phyloP scores from a whole-genome alignment of 257 asterid genomes.

The Henckelia pumila region DNA sequence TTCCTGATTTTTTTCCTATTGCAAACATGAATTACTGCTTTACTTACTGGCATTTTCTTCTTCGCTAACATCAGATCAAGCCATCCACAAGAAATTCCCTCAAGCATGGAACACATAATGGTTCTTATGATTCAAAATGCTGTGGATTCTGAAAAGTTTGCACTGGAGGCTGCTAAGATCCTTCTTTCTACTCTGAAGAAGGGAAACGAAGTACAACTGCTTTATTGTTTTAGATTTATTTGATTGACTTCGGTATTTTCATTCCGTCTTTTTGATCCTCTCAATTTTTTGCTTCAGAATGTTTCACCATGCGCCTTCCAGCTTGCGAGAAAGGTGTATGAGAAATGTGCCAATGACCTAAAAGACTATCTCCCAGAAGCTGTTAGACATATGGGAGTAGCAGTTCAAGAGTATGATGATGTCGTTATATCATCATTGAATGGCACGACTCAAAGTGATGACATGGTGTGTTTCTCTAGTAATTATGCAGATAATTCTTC shows the following conservation, averaged over 20 bases:
- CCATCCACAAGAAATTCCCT: constrained; percentile 22
- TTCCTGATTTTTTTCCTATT: neutral
- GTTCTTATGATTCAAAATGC: constrained; percentile 17
- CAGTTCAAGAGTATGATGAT: constrained; percentile 29
- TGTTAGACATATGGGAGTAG: constrained; percentile 14
- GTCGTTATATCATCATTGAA: constrained; percentile 24
- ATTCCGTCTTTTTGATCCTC: neutral
- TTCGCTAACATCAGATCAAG: constrained; percentile 17
- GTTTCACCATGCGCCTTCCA: constrained; percentile 25
- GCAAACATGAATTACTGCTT: neutral
- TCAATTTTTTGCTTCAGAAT: constrained; percentile 21
- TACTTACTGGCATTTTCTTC: neutral
- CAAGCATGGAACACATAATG: constrained; percentile 33
- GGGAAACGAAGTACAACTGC: constrained; percentile 29
- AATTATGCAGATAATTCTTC: neutral
- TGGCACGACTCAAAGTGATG: constrained; percentile 20
- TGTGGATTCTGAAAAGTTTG: constrained; percentile 23
- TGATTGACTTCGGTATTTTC: neutral
- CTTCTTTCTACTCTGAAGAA: constrained; percentile 27
- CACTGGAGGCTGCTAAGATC: constrained; percentile 23
- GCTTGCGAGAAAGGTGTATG: constrained; percentile 28
- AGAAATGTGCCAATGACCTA: constrained; percentile 26
- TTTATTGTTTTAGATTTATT: constrained; percentile 3
- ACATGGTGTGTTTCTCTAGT: constrained; percentile 24
- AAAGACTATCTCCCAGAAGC: constrained; percentile 26